Percentiles rank a stretch among this genome's conserved stretches.
phyloP scores from a whole-genome alignment of 345 rosid species.

The Theobroma cacao region DNA sequence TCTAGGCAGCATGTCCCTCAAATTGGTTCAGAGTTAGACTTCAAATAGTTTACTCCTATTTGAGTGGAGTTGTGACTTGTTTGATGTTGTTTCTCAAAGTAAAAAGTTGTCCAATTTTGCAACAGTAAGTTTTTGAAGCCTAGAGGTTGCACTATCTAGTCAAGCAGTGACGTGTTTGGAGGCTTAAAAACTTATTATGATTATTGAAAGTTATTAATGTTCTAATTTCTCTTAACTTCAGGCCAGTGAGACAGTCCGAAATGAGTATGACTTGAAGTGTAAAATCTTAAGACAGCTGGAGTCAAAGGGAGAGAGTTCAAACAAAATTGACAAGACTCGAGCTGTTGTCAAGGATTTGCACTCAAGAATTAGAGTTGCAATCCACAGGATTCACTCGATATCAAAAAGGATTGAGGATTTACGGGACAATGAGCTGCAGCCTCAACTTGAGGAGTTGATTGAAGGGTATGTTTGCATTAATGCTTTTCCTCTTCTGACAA shows the following conservation, averaged over 20 bases:
- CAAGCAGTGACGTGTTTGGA: neutral
- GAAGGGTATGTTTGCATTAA: constrained; percentile 55
- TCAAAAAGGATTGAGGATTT: constrained; percentile 88
- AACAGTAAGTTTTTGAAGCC: neutral
- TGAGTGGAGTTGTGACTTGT: neutral
- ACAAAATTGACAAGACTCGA: constrained; percentile 75
- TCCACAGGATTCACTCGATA: constrained; percentile 84
- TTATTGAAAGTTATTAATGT: neutral
- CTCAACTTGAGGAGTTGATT: constrained; percentile 93
- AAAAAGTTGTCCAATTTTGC: neutral
- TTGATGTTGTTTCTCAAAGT: neutral
- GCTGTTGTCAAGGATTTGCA: constrained; percentile 86
- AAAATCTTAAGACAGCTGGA: constrained; percentile 64
- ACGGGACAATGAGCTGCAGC: constrained; percentile 93
- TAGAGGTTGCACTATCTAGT: neutral
- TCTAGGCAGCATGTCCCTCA: neutral
- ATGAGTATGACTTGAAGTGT: constrained; percentile 67
- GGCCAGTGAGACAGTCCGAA: constrained; percentile 79
- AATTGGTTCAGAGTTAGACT: neutral
- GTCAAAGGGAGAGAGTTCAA: constrained; percentile 52
- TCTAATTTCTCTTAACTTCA: constrained; percentile 29
- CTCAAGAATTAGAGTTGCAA: constrained; percentile 92
- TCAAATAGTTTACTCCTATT: neutral
- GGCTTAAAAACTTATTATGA: neutral
- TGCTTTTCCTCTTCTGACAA: neutral